Percentiles rank a stretch among this genome's conserved stretches.
phyloP scores from a whole-genome alignment of 148 eudicot genomes.

The Cornus suecica region DNA sequence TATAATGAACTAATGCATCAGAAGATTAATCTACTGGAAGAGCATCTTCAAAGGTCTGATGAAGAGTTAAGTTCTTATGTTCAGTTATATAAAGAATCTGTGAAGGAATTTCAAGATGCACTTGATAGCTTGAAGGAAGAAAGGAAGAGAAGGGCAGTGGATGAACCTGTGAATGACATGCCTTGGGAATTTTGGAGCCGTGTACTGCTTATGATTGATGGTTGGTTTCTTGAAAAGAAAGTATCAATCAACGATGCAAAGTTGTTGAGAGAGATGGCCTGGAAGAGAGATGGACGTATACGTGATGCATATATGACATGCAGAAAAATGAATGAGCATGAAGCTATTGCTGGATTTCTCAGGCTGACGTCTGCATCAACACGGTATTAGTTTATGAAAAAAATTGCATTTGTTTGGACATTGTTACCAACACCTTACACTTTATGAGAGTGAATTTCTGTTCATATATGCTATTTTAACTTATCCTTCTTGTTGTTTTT shows the following conservation, averaged over 20 bases:
- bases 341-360: slow-evolving; percentile 47
- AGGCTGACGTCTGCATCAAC: slow-evolving; percentile 53
- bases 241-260: slow-evolving; percentile 53
- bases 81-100: slow-evolving; percentile 80
- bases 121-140: slow-evolving; percentile 63
- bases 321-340: slow-evolving; percentile 64
- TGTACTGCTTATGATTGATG: slow-evolving; percentile 81
- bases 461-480: slow-evolving; percentile 11
- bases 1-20: slow-evolving; percentile 77
- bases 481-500: slow-evolving; percentile 25
- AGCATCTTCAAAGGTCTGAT: slow-evolving; percentile 81
- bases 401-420: slow-evolving; percentile 24
- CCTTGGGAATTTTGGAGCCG: slow-evolving; percentile 91
- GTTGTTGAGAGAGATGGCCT: slow-evolving; percentile 70
- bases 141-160: slow-evolving; percentile 47
- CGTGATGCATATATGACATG: slow-evolving; percentile 63
- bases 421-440: neutral
- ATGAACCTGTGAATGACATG: slow-evolving; percentile 66
- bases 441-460: neutral
- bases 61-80: slow-evolving; percentile 77
- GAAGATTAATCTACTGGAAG: slow-evolving; percentile 75
- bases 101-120: slow-evolving; percentile 81
- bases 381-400: slow-evolving; percentile 10
- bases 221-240: slow-evolving; percentile 88
- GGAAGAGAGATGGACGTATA: slow-evolving; percentile 74